These are phyloP conservation scores for Globisporangium middletonii DNA, from an alignment of 352 stramenopile genomes.

Conservation along the genomic window DNA sequence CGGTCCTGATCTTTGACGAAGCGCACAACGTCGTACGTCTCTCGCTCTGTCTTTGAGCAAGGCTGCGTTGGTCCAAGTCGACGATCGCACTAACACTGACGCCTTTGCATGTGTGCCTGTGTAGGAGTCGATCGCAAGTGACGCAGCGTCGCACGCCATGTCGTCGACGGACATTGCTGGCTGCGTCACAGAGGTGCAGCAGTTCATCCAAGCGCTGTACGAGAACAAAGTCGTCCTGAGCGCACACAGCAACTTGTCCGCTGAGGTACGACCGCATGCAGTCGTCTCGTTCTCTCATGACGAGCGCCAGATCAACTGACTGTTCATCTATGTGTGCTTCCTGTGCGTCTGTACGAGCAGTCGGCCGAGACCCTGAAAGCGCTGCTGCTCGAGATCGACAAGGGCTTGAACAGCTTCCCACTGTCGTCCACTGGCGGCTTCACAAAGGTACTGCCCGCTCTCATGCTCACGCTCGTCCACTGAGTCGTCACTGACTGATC, in stretches of 20 bases:
- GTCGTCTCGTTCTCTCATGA: no score
- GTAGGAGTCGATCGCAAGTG: conserved; percentile 86
- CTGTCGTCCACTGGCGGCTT: conserved; percentile 64
- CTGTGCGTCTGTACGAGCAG: conserved; percentile 19
- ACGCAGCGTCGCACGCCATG: conserved; percentile 96
- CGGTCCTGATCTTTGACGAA: conserved; percentile 99
- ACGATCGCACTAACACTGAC: not conserved
- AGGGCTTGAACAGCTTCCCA: conserved; percentile 71
- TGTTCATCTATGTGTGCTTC: not conserved
- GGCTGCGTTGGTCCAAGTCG: not conserved
- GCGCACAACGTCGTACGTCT: conserved; percentile 97
- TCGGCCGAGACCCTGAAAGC: conserved; percentile 76
- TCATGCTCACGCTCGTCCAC: not conserved
- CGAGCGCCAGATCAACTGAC: not conserved
- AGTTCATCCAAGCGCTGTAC: conserved; percentile 64
- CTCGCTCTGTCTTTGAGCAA: conserved; percentile 4
- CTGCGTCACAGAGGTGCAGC: conserved; percentile 91
- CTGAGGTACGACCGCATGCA: conserved; percentile 35
- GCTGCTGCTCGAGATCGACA: conserved; percentile 82
- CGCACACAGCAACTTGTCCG: conserved; percentile 42
- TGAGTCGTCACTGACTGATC: not conserved
- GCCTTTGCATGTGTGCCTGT: not conserved
- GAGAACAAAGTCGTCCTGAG: conserved; percentile 53
- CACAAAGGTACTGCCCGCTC: conserved; percentile 54
- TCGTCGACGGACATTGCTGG: conserved; percentile 91